Base-by-base conservation (phyloP, 139 green algal genomes). In the Trebouxia sp. region DNA sequence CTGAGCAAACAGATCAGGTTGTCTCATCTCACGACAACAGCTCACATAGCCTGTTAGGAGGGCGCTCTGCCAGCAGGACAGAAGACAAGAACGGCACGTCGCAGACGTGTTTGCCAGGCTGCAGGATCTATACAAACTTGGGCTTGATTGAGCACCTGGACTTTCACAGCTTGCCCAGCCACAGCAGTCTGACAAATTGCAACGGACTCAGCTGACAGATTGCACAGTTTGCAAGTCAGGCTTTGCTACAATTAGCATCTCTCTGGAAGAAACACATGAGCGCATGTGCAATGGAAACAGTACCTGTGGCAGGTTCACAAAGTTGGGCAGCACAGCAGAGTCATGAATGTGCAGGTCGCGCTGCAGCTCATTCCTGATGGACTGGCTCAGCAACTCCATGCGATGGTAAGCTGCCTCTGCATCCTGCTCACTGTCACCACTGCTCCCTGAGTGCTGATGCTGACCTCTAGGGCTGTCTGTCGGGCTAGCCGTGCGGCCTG, bases 341-440 rank as follows among this genome's bases (percentile, higher is more conserved):
- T 87, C 82, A 38, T 84, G 77, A 58, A 92, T 90, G 26, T 76
- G 42, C 22, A 86, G 82, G 58, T 92, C 88, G 12, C 82, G 79
- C 26, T 83, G 30, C 51, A 92, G 75, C 86, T 92, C 88, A 17
- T 77, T 77, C 62, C 81, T 80, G 55, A 92, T 83, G 38, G 84
- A 81, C 39, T 75, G 41, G 75, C 84, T 85, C 58, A 92, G 82
- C 41, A 88, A 83, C 80, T 88, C 80, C 78, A 91, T 28, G 26
- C 84, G 72, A 28, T 48, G 32, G 48, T 84, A 84, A 12, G 80
- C 80, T 35, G 78, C 45, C 80, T 84, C 80, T 47, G 80, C 80
- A 37, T 80, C 80, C 62, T 72, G 62, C 62, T 72, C 62, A 45
- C 32, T 72, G 62, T 35, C 62, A 12, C n/a, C n/a, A n/a, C 62